Base-by-base conservation (phyloP, 306 rosid species). In the Trifolium dubium region DNA sequence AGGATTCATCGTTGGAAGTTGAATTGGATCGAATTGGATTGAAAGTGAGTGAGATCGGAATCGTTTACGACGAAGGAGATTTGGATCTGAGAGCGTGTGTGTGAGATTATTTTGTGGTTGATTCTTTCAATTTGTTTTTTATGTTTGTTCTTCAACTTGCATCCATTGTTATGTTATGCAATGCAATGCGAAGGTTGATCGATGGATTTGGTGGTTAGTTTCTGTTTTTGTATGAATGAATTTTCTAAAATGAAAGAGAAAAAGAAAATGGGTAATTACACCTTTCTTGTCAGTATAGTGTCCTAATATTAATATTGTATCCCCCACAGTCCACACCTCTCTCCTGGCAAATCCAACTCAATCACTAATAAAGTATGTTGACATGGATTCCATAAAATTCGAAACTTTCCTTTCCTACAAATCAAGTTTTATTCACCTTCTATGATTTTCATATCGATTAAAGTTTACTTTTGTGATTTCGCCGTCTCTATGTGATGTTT, bases 1-100 rank as follows among this genome's bases (percentile, higher is more conserved):
- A n/a, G 97, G 96, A 78, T 94, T 94, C 99, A 94, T 94, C 82
- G 67, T 83, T 78, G 86, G 85, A 79, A 86, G 91, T 82, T 84
- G 75, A 80, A 78, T 41, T 88, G 79, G 92, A 88, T 89, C 90
- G 82, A 80, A 83, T 64, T 78, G 74, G n/a, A 61, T 46, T 67
- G 72, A 44, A 18, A 34, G 4, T 44, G 14, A 14, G 39, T 31
- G 76, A 84, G 97, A 91, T 91, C 91, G 86, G 80, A 86, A 79
- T 64, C 43, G 72, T 75, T 39, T 9, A 39, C 9, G 82, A 77
- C 62, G 73, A 82, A 71, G 56, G 78, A 76, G 82, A 87, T 61
- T 81, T 80, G 91, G 98, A 91, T 91, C 98, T 93, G 92, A 76
- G 79, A 72, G 74, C 28, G 77, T 73, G 49, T 46, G 11, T 75